A percentile compares a stretch with the other conserved stretches of the same genome.
These are phyloP conservation scores for Mentha longifolia DNA, from an alignment of 257 asterid genomes.

Conservation along the genomic window DNA sequence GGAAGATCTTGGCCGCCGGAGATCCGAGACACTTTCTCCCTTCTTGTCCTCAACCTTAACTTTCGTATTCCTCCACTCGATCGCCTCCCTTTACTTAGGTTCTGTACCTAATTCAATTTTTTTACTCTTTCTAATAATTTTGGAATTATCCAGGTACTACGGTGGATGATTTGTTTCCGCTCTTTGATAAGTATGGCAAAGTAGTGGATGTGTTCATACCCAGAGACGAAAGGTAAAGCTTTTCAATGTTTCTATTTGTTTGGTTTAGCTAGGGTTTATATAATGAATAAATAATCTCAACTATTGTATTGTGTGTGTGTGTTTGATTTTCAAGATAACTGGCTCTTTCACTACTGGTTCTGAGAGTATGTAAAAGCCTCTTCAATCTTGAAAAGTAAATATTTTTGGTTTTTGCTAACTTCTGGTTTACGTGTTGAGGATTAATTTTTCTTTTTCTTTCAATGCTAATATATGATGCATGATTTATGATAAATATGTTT, in stretches of 20 bases:
- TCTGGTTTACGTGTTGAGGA: too few relatives aligned
- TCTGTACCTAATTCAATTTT: not conserved
- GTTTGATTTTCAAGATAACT: too few relatives aligned
- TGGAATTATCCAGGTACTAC: constrained; percentile 59
- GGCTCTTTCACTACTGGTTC: too few relatives aligned
- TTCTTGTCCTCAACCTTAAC: constrained; percentile 73
- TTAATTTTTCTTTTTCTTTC: too few relatives aligned
- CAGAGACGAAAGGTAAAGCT: constrained; percentile 69
- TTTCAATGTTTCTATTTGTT: not conserved
- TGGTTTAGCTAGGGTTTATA: too few relatives aligned
- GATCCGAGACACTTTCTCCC: constrained; percentile 69
- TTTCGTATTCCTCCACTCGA: constrained; percentile 47
- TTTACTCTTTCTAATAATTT: not conserved
- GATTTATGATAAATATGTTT: not conserved
- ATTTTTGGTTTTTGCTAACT: too few relatives aligned
- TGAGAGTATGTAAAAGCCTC: too few relatives aligned
- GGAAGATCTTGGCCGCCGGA: constrained; percentile 87
- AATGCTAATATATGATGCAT: too few relatives aligned
- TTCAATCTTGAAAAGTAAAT: too few relatives aligned
- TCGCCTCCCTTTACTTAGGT: not conserved
- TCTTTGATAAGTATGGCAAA: constrained; percentile 81
- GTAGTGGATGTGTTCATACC: constrained; percentile 90
- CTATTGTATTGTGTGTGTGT: not conserved
- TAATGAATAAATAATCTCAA: too few relatives aligned
- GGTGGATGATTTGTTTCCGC: constrained; percentile 79